A percentile compares a stretch with the other conserved stretches of the same genome.
Evolutionary conservation across 352 stramenopile species (phyloP).

Genomic region (Pythium aquatile): DNA sequence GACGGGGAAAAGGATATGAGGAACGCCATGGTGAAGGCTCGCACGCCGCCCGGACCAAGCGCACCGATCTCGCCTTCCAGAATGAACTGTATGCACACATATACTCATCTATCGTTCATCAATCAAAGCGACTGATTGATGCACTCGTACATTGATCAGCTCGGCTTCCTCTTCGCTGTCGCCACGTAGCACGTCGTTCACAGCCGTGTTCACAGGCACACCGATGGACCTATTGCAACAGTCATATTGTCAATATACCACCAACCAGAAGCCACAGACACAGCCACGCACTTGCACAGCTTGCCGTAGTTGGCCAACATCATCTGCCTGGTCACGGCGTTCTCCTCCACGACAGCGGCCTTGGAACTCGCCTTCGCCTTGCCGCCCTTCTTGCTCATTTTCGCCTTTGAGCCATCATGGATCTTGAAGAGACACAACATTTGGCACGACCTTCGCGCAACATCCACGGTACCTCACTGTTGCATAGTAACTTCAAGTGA

Average conservation of each 20-base stretch:
- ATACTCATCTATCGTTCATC: not conserved
- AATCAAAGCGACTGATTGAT: not conserved
- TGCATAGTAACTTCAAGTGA: constrained; percentile 9
- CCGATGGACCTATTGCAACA: constrained; percentile 52
- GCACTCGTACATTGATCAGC: constrained; percentile 53
- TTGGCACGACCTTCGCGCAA: not conserved
- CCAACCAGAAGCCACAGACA: not conserved
- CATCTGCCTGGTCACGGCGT: constrained; percentile 60
- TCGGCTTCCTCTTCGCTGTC: constrained; percentile 61
- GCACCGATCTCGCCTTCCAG: constrained; percentile 66
- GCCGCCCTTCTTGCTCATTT: constrained; percentile 60
- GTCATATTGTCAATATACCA: not conserved
- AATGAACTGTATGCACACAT: constrained; percentile 49
- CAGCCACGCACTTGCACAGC: constrained; percentile 56
- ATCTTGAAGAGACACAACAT: constrained; percentile 23
- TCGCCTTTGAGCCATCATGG: not conserved
- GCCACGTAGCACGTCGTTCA: constrained; percentile 69
- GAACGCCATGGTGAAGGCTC: constrained; percentile 65
- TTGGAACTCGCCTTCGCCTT: constrained; percentile 49
- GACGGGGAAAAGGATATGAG: constrained; percentile 65
- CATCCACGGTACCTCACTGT: not conserved
- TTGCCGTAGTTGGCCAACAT: constrained; percentile 70
- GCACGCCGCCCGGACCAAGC: constrained; percentile 59
- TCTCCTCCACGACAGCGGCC: constrained; percentile 57
- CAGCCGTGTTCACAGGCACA: constrained; percentile 55